Evolutionary conservation across 768 basidiomycete species (phyloP).

Genomic region (Psilocybe azurescens): DNA sequence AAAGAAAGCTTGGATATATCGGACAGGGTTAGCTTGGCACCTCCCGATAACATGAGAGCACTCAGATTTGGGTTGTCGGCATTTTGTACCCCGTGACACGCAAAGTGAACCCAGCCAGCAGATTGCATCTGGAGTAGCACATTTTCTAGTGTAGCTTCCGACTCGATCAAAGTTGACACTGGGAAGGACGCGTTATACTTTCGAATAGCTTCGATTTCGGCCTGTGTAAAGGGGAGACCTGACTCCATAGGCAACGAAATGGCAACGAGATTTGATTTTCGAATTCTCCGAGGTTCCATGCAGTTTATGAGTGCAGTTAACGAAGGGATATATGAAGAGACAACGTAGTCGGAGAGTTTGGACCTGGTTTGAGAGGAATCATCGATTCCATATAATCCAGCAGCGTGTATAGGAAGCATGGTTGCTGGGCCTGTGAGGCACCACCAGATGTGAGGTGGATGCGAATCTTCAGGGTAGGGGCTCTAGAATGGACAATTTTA

Average conservation of each 20-base stretch:
- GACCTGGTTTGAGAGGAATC: background rate
- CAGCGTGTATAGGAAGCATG: slow-evolving; percentile 39
- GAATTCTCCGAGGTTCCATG: background rate
- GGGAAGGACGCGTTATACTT: background rate
- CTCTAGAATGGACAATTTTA: background rate
- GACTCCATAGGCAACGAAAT: slow-evolving; percentile 5
- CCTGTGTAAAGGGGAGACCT: background rate
- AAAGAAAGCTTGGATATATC: slow-evolving; percentile 4
- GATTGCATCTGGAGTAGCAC: background rate
- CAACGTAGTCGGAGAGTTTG: slow-evolving; percentile 17
- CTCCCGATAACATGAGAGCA: background rate
- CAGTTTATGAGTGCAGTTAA: background rate
- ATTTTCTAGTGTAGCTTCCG: slow-evolving; percentile 1
- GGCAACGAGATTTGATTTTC: background rate
- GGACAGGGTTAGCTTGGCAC: slow-evolving; percentile 1
- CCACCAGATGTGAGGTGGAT: slow-evolving; percentile 31
- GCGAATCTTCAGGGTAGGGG: background rate
- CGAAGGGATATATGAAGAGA: slow-evolving; percentile 25
- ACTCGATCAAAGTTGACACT: background rate
- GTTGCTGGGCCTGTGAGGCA: slow-evolving; percentile 34
- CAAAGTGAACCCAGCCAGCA: slow-evolving; percentile 9
- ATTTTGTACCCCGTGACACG: slow-evolving; percentile 11
- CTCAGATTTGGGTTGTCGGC: background rate
- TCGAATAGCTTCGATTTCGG: background rate
- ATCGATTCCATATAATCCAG: slow-evolving; percentile 27